phyloP scores from a whole-genome alignment of 2,329 filamentous ascomycete species.

The Colletotrichum endophyticum region DNA sequence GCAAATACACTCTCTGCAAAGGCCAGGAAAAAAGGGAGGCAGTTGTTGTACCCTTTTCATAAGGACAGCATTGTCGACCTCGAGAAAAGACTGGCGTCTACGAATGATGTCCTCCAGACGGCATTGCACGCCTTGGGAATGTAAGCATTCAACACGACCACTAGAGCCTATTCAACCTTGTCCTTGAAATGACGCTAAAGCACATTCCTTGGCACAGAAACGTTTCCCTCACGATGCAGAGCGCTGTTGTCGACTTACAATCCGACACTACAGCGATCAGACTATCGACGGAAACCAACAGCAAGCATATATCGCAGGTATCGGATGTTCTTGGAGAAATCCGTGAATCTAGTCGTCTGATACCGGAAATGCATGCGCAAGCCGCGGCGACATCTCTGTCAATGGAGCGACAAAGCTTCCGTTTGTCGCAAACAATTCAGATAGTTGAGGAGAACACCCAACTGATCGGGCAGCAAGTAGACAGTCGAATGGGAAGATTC shows the following conservation, averaged over 20 bases:
- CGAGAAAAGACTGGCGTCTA: neutral
- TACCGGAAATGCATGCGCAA: neutral
- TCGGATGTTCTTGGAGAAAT: neutral
- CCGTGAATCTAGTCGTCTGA: neutral
- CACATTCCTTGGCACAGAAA: neutral
- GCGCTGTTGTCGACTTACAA: neutral
- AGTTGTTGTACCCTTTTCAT: neutral
- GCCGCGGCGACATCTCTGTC: neutral
- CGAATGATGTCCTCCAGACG: neutral
- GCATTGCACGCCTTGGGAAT: neutral
- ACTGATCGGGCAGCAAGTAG: neutral
- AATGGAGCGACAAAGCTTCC: too few relatives aligned
- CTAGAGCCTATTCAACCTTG: too few relatives aligned
- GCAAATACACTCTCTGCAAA: neutral
- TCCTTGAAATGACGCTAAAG: neutral
- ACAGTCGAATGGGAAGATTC: neutral
- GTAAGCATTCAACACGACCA: neutral
- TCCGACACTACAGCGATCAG: neutral
- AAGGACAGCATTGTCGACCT: neutral
- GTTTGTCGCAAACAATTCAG: neutral
- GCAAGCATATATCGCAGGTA: neutral
- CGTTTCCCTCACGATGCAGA: neutral
- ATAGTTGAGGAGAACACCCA: neutral
- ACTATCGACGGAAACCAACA: accelerated
- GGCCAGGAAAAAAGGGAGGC: neutral